Evolutionary conservation across 108 stramenopile species (phyloP).

Genomic region (Parietichytrium sp.): DNA sequence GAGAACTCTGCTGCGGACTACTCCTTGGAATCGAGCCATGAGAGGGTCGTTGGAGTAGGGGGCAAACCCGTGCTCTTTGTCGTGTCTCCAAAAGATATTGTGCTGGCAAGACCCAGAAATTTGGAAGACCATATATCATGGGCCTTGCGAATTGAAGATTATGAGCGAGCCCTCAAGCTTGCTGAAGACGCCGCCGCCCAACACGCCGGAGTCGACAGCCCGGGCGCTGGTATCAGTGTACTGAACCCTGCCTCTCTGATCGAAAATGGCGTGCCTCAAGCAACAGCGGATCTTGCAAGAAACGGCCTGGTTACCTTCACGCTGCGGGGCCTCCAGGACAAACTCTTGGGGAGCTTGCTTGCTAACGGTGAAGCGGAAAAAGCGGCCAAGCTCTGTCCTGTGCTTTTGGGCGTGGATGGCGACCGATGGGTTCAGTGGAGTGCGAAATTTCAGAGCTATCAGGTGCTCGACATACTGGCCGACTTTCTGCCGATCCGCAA

Average conservation of each 20-base stretch:
- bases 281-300: too few species aligned
- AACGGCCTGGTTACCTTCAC: background rate
- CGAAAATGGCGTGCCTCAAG: too few species aligned
- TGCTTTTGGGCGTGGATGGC: background rate
- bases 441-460: background rate
- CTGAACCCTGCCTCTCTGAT: too few species aligned
- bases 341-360: background rate
- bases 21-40: background rate
- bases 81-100: background rate
- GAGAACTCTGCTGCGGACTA: background rate
- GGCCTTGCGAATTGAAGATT: background rate
- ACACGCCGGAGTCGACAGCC: too few species aligned
- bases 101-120: background rate
- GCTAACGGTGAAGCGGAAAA: background rate
- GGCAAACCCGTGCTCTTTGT: background rate
- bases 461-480: background rate
- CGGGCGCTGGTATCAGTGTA: too few species aligned
- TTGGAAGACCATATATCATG: conserved; percentile 1
- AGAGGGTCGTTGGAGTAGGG: background rate
- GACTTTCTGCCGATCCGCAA: conserved; percentile 15
- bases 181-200: background rate
- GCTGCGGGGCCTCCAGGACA: conserved; percentile 14
- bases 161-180: background rate
- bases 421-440: conserved; percentile 33
- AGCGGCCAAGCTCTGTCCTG: conserved; percentile 4